phyloP scores from a whole-genome alignment of 495 filamentous ascomycete species.

The Sordaria brevicollis region DNA sequence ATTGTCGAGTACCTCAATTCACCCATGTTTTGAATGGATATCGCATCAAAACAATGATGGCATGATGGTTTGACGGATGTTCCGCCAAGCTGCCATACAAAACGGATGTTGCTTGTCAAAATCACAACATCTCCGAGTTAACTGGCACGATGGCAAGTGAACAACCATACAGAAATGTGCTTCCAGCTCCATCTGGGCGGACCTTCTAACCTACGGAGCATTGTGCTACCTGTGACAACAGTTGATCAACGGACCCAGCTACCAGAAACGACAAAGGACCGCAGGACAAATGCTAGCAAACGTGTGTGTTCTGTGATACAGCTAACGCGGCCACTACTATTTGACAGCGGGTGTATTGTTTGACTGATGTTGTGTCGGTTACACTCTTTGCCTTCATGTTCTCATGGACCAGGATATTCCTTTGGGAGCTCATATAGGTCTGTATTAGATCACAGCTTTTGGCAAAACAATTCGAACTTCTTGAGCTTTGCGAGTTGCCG shows the following conservation, averaged over 20 bases:
- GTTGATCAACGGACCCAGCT: not conserved
- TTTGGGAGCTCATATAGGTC: not conserved
- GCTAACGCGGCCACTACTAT: not conserved
- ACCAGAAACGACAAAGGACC: not conserved
- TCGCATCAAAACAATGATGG: not conserved
- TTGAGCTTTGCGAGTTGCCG: not conserved
- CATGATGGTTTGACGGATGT: not conserved
- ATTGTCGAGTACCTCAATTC: not conserved
- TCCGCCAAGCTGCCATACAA: not conserved
- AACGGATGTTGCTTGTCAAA: not conserved
- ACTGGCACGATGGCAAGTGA: not conserved
- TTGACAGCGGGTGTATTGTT: not conserved
- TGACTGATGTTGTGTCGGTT: not conserved
- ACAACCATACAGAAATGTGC: not conserved
- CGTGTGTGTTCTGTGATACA: not conserved
- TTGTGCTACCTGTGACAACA: not conserved
- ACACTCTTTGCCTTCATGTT: not conserved
- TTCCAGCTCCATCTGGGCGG: not conserved
- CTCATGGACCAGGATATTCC: not conserved
- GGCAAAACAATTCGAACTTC: not conserved
- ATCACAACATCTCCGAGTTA: not conserved
- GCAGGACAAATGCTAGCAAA: not conserved
- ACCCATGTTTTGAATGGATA: not conserved
- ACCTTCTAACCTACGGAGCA: not conserved
- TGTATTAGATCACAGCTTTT: not conserved